Evolutionary conservation across 139 green algal genomes (phyloP).

Genomic region (Mychonastes homosphaera): DNA sequence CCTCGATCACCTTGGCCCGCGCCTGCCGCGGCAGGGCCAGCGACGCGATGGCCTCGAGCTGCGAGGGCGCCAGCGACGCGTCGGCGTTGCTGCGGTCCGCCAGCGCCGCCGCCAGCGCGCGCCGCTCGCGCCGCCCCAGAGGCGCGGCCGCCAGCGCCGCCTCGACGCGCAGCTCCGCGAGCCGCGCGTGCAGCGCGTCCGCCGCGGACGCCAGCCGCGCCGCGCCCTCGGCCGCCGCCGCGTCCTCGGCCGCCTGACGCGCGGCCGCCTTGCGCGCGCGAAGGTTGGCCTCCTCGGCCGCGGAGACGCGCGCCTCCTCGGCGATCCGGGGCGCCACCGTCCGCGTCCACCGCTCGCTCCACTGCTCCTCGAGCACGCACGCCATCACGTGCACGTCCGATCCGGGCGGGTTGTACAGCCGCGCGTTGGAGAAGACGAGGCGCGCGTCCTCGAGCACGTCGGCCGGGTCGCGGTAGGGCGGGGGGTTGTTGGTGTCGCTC

Average conservation of each 20-base stretch:
- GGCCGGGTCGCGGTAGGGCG: not conserved
- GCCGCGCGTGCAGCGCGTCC: constrained; percentile 29
- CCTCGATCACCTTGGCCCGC: not conserved
- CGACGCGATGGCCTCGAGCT: constrained; percentile 14
- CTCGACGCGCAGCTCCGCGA: constrained; percentile 15
- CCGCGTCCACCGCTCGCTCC: constrained; percentile 8
- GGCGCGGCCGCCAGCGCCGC: constrained; percentile 37
- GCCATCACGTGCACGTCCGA: constrained; percentile 79
- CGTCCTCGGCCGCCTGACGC: not conserved
- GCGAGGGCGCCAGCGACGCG: not conserved
- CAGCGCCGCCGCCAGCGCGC: constrained; percentile 5
- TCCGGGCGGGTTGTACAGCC: constrained; percentile 65
- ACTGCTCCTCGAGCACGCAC: constrained; percentile 45
- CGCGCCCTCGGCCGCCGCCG: constrained; percentile 10
- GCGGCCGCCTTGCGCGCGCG: not conserved
- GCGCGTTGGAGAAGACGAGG: constrained; percentile 75
- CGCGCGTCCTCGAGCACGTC: constrained; percentile 29
- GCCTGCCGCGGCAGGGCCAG: constrained; percentile 19
- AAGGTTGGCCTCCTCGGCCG: constrained; percentile 10
- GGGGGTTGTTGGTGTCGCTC: too few relatives aligned
- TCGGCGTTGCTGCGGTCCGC: too few relatives aligned
- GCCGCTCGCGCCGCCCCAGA: constrained; percentile 12
- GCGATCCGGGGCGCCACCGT: constrained; percentile 1
- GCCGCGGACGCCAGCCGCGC: constrained; percentile 13
- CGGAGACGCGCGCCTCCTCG: not conserved